phyloP scores from a whole-genome alignment of 371 early-diverging fungal species.

The Actinomortierella ambigua region DNA sequence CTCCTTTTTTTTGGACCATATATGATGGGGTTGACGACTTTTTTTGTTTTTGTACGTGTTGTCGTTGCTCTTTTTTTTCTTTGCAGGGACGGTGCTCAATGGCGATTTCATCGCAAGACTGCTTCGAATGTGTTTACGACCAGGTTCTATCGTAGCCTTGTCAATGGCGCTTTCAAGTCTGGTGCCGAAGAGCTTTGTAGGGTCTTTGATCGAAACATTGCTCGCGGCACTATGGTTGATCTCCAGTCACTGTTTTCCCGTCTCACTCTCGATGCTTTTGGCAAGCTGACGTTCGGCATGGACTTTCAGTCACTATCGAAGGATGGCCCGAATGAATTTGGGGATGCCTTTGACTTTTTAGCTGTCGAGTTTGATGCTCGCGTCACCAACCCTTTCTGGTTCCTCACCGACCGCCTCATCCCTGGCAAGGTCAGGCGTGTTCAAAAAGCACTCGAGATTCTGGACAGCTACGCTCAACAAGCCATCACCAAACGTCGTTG shows the following conservation, averaged over 20 bases:
- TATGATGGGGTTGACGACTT: too few species aligned
- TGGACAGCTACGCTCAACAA: conserved; percentile 54
- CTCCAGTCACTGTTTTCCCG: conserved; percentile 26
- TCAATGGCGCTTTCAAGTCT: conserved; percentile 17
- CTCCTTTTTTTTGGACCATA: too few species aligned
- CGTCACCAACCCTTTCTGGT: conserved; percentile 30
- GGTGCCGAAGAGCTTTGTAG: conserved; percentile 17
- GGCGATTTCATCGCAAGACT: conserved; percentile 70
- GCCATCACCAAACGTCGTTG: conserved; percentile 51
- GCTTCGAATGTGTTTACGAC: conserved; percentile 73
- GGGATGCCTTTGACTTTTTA: conserved; percentile 36
- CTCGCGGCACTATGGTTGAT: conserved; percentile 9
- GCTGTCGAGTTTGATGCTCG: conserved; percentile 25
- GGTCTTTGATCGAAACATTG: conserved; percentile 12
- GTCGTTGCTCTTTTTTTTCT: too few species aligned
- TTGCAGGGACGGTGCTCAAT: conserved; percentile 51
- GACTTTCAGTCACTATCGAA: conserved; percentile 15
- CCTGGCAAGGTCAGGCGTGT: conserved; percentile 19
- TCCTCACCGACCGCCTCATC: conserved; percentile 20
- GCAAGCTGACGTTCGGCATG: conserved; percentile 35
- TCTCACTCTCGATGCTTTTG: conserved; percentile 35
- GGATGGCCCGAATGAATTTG: conserved; percentile 27
- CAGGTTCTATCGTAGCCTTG: conserved; percentile 68
- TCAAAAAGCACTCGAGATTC: conserved; percentile 22
- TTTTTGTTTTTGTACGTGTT: too few species aligned